Conservation (phyloP, 176 grass and related monocot species). For the Lolium multiflorum region DNA sequence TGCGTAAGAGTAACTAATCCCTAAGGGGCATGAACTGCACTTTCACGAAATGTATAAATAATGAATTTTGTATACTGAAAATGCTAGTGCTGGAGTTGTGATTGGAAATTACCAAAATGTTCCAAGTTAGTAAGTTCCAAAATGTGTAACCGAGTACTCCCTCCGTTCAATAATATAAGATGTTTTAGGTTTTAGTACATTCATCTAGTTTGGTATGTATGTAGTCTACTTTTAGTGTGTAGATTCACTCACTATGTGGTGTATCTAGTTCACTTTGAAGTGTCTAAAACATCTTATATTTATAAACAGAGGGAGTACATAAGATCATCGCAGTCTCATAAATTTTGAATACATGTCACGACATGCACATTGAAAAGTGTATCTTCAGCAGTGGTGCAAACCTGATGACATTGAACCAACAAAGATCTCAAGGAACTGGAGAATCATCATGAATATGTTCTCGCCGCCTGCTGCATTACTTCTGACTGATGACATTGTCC, state of each 20-base stretch:
- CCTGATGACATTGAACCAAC: conserved; percentile 98
- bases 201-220: too few species aligned
- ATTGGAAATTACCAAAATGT: neutral
- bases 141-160: conserved; percentile 10
- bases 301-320: too few species aligned
- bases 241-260: too few species aligned
- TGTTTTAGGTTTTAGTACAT: too few species aligned
- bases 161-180: too few species aligned
- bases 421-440: conserved; percentile 98
- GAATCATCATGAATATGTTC: conserved; percentile 86
- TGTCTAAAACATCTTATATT: too few species aligned
- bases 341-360: conserved; percentile 12
- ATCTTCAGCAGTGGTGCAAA: conserved; percentile 54
- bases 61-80: conserved; percentile 4
- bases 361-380: neutral
- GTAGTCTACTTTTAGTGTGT: too few species aligned
- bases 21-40: neutral
- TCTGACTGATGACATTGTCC: conserved; percentile 99
- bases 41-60: neutral
- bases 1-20: neutral
- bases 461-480: conserved; percentile 80
- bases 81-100: neutral
- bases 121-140: neutral
- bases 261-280: too few species aligned
- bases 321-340: neutral